Conservation (phyloP, 257 asterid genomes). For the Primulina tabacum region DNA sequence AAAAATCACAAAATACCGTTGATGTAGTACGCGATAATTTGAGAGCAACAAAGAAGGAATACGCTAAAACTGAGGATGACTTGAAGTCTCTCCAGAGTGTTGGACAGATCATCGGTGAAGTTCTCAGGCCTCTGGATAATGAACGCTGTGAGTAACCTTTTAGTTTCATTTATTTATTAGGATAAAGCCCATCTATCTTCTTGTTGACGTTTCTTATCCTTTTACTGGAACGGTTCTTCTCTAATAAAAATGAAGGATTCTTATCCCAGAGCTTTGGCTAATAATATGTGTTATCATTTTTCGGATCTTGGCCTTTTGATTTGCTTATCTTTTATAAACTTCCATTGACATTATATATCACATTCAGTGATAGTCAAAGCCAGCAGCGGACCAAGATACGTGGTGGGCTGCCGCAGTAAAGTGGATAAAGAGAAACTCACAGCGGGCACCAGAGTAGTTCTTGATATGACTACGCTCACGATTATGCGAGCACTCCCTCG, state of each 20-base stretch:
- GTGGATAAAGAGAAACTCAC: slow-evolving; percentile 94
- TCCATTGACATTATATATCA: slow-evolving; percentile 12
- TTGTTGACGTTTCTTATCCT: neutral
- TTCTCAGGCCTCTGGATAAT: slow-evolving; percentile 89
- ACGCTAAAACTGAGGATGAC: slow-evolving; percentile 91
- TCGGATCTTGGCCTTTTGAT: neutral
- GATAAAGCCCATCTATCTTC: neutral
- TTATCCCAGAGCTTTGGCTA: neutral
- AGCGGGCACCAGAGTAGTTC: slow-evolving; percentile 92
- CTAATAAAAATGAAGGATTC: neutral
- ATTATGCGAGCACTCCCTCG: slow-evolving; percentile 99
- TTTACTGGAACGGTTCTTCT: neutral
- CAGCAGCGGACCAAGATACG: slow-evolving; percentile 95
- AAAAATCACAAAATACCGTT: neutral
- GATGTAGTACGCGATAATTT: slow-evolving; percentile 64
- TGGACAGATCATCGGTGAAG: slow-evolving; percentile 99
- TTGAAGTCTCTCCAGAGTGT: slow-evolving; percentile 96
- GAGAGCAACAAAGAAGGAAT: slow-evolving; percentile 78
- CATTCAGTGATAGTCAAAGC: slow-evolving; percentile 88
- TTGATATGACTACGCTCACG: slow-evolving; percentile 96
- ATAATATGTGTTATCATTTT: neutral
- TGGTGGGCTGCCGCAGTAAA: slow-evolving; percentile 95
- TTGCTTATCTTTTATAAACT: too few relatives aligned
- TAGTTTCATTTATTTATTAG: neutral
- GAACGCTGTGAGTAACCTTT: slow-evolving; percentile 64